Evolutionary conservation across 257 asterid species (phyloP).

Genomic region (Ehretia macrophylla): DNA sequence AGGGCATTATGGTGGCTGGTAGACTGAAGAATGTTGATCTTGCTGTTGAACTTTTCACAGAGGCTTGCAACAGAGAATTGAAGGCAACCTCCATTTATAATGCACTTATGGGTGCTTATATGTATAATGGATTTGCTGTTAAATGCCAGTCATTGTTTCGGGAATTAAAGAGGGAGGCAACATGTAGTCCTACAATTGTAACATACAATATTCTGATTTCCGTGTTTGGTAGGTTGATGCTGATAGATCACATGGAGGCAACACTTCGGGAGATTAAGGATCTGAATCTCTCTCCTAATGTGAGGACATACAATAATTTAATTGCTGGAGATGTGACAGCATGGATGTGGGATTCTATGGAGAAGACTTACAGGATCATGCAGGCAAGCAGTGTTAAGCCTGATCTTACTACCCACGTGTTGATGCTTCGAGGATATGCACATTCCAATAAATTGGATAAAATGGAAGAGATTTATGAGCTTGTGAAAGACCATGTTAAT

Average conservation of each 20-base stretch:
- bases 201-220: conserved; percentile 86
- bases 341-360: conserved; percentile 89
- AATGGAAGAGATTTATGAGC: conserved; percentile 72
- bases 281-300: conserved; percentile 42
- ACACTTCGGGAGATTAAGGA: conserved; percentile 46
- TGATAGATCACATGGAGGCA: conserved; percentile 78
- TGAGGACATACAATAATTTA: conserved; percentile 50
- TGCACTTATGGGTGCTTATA: conserved; percentile 70
- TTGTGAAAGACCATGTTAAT: conserved; percentile 42
- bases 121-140: conserved; percentile 36
- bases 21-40: conserved; percentile 44
- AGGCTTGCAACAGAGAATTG: conserved; percentile 52
- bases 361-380: conserved; percentile 52
- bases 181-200: conserved; percentile 54
- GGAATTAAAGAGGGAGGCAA: conserved; percentile 52
- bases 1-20: conserved; percentile 63
- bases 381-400: conserved; percentile 48
- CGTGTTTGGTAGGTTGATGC: conserved; percentile 58
- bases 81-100: conserved; percentile 49
- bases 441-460: conserved; percentile 55
- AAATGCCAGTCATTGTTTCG: conserved; percentile 55
- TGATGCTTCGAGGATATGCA: conserved; percentile 90
- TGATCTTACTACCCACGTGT: conserved; percentile 37
- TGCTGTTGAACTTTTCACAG: conserved; percentile 63
- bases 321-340: conserved; percentile 81